Evolutionary conservation across 768 basidiomycete genomes (phyloP).

Genomic region (Lentinula sp.): DNA sequence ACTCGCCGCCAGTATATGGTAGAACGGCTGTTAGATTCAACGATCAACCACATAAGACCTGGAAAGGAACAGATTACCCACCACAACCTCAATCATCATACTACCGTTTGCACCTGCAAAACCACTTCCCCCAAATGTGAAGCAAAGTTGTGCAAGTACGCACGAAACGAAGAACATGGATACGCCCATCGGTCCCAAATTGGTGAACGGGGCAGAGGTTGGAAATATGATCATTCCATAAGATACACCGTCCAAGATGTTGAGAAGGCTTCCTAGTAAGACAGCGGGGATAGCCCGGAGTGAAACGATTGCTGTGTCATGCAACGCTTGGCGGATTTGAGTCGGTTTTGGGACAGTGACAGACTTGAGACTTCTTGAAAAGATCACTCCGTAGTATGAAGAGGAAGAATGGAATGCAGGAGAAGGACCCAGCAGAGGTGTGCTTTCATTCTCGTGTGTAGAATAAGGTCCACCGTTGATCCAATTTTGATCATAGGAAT

Average conservation of each 20-base stretch:
- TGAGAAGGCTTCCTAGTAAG: slow-evolving; percentile 76
- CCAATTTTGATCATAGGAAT: not conserved
- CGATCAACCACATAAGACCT: not conserved
- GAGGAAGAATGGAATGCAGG: not conserved
- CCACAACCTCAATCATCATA: slow-evolving; percentile 99
- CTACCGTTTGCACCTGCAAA: slow-evolving; percentile 90
- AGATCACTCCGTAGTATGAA: not conserved
- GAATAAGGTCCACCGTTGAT: not conserved
- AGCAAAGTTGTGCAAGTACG: slow-evolving; percentile 46
- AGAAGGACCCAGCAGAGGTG: not conserved
- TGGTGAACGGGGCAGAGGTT: slow-evolving; percentile 68
- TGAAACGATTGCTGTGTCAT: slow-evolving; percentile 21
- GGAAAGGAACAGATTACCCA: slow-evolving; percentile 26
- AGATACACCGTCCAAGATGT: slow-evolving; percentile 90
- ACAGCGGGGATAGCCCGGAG: slow-evolving; percentile 72
- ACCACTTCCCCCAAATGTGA: slow-evolving; percentile 80
- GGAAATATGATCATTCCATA: slow-evolving; percentile 99
- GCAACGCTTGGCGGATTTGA: slow-evolving; percentile 5
- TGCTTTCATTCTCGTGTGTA: not conserved
- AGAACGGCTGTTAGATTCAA: slow-evolving; percentile 66
- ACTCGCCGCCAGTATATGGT: slow-evolving; percentile 80
- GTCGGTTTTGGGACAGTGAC: not conserved
- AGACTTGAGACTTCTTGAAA: slow-evolving; percentile 7
- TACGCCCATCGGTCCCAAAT: slow-evolving; percentile 83
- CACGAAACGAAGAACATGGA: slow-evolving; percentile 92